phyloP scores from a whole-genome alignment of 2,329 filamentous ascomycete genomes.

The Pseudocercospora vitis region DNA sequence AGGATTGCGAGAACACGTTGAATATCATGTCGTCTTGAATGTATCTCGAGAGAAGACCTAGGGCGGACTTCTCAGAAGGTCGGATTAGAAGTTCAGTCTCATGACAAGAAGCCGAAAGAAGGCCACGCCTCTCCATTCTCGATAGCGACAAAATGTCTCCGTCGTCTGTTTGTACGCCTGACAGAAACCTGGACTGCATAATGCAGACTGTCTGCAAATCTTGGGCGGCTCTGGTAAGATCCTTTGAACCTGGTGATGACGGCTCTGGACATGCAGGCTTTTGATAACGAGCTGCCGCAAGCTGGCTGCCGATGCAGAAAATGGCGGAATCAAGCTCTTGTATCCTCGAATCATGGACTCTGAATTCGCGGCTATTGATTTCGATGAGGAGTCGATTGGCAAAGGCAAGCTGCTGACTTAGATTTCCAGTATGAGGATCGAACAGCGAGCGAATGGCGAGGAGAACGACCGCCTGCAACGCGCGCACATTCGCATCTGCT shows the following conservation, averaged over 20 bases:
- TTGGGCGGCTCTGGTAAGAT: background rate
- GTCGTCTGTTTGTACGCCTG: background rate
- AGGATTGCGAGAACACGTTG: background rate
- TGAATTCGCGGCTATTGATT: background rate
- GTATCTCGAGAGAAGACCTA: background rate
- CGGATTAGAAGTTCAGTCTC: background rate
- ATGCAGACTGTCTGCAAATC: background rate
- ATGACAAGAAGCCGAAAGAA: background rate
- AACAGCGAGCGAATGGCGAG: background rate
- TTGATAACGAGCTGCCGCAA: background rate
- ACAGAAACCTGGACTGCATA: background rate
- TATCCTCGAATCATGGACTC: no score
- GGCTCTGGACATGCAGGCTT: background rate
- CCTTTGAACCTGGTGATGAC: background rate
- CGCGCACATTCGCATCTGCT: background rate
- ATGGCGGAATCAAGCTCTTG: background rate
- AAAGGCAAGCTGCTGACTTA: constrained; percentile 3
- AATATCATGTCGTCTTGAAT: constrained; percentile 1
- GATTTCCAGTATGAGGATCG: background rate
- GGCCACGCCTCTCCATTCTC: background rate
- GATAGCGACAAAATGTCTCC: background rate
- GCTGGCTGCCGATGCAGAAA: background rate
- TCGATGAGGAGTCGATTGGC: background rate
- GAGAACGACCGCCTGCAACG: background rate
- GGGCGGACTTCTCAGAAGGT: background rate